A percentile compares a stretch with the other conserved stretches of the same genome.
phyloP scores from a whole-genome alignment of 2,329 filamentous ascomycete genomes.

The Podosphaera leucotricha region DNA sequence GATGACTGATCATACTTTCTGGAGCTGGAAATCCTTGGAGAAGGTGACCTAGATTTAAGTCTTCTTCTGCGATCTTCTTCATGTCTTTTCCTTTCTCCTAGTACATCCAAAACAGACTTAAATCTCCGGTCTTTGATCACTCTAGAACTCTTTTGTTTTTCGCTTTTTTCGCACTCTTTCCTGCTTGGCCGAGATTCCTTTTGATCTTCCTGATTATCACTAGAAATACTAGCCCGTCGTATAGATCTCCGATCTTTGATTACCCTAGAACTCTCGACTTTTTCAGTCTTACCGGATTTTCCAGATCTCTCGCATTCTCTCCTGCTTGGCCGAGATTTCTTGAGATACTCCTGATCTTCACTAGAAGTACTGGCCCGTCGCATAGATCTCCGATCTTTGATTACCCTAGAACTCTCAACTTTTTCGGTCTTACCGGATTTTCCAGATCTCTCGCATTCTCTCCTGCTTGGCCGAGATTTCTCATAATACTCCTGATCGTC shows the following conservation, averaged over 20 bases:
- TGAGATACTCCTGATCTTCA: no score
- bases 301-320: no score
- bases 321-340: no score
- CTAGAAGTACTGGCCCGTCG: no score
- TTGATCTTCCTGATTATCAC: background rate
- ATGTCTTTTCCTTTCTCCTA: slow-evolving; percentile 1
- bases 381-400: no score
- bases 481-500: slow-evolving; percentile 4
- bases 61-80: slow-evolving; percentile 6
- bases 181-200: background rate
- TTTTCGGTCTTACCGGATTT: no score
- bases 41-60: slow-evolving; percentile 9
- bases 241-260: background rate
- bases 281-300: no score
- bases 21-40: slow-evolving; percentile 10
- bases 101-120: slow-evolving; percentile 8
- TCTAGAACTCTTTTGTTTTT: slow-evolving; percentile 3
- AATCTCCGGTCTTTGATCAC: background rate
- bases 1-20: slow-evolving; percentile 16
- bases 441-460: no score
- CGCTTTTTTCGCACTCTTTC: background rate
- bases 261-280: background rate
- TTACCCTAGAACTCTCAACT: no score
- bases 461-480: slow-evolving; percentile 2
- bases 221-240: background rate